Percentiles rank a stretch among this genome's conserved stretches.
phyloP scores from a whole-genome alignment of 2,329 filamentous ascomycete genomes.

The Colletotrichum spaethianum region DNA sequence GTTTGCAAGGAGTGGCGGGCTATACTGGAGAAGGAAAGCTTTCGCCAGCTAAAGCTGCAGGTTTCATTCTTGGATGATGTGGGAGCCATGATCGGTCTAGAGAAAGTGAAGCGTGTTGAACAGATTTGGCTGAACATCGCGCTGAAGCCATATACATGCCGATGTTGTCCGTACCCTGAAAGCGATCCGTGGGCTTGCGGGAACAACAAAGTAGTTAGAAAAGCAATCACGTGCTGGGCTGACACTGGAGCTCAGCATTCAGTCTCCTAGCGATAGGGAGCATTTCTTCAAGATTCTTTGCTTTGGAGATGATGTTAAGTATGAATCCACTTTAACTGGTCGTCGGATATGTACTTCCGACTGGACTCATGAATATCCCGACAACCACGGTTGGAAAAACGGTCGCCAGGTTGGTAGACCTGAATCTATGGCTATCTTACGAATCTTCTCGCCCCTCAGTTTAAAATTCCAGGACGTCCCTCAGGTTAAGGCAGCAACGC shows the following conservation, averaged over 20 bases:
- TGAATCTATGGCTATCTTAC: conserved; percentile 42
- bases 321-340: conserved; percentile 29
- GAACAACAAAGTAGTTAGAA: conserved; percentile 39
- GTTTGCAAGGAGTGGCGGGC: conserved; percentile 54
- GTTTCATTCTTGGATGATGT: conserved; percentile 46
- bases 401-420: conserved; percentile 46
- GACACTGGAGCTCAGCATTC: conserved; percentile 51
- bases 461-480: conserved; percentile 41
- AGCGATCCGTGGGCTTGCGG: not conserved
- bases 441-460: conserved; percentile 46
- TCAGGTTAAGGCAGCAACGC: conserved; percentile 48
- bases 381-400: conserved; percentile 49
- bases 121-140: conserved; percentile 51
- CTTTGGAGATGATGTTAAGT: conserved; percentile 42
- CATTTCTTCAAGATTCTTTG: conserved; percentile 51
- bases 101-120: conserved; percentile 45
- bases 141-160: conserved; percentile 46
- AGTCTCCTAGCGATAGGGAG: conserved; percentile 52
- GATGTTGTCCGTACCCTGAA: conserved; percentile 39
- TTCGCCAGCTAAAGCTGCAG: conserved; percentile 47
- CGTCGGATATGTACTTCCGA: not conserved
- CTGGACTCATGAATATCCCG: conserved; percentile 44
- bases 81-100: conserved; percentile 38
- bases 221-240: conserved; percentile 45
- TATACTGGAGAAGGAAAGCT: conserved; percentile 49